These are phyloP conservation scores for Neospermospora avenae DNA, from an alignment of 2,329 filamentous ascomycete species.

Conservation along the genomic window DNA sequence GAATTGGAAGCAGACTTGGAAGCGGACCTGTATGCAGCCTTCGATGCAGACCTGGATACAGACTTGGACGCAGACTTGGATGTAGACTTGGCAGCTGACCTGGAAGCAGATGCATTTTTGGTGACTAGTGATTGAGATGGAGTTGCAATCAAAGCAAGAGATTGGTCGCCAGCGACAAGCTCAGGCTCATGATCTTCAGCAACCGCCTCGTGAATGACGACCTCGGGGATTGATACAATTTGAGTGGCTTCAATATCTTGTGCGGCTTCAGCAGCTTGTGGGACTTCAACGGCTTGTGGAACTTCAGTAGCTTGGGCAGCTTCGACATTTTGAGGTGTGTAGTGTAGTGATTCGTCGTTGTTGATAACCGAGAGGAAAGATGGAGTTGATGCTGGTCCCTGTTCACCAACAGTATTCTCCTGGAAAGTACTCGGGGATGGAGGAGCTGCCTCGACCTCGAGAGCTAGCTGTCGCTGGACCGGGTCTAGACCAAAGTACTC, in stretches of 20 bases:
- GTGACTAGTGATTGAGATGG: neutral
- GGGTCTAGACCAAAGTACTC: neutral
- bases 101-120: neutral
- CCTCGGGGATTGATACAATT: neutral
- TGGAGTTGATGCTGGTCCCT: neutral
- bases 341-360: neutral
- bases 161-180: neutral
- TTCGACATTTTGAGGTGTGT: neutral
- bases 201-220: neutral
- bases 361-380: neutral
- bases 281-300: neutral
- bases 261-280: neutral
- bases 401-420: neutral
- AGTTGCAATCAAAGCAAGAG: neutral
- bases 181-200: neutral
- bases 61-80: neutral
- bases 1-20: neutral
- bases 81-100: neutral
- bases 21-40: neutral
- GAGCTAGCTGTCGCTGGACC: neutral
- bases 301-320: neutral
- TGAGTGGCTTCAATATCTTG: neutral
- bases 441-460: neutral
- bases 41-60: neutral
- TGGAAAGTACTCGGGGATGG: neutral